Conservation (phyloP, 2,329 filamentous ascomycete species). For the Talaromyces atroroseus region DNA sequence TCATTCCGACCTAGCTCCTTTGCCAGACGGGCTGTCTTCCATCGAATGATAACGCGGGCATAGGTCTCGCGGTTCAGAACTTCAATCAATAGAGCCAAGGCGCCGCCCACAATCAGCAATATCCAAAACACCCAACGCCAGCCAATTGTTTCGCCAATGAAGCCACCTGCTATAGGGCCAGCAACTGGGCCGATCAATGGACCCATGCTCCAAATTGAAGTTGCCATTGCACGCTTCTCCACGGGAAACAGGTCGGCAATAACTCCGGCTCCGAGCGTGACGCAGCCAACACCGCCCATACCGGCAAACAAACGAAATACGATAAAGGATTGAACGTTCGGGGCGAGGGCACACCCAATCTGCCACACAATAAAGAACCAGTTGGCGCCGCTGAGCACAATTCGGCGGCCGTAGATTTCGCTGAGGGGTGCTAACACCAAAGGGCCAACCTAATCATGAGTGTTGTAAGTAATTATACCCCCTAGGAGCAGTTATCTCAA, state of each 20-base stretch:
- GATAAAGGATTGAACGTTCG: slow-evolving; percentile 50
- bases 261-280: slow-evolving; percentile 40
- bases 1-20: slow-evolving; percentile 32
- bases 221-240: slow-evolving; percentile 23
- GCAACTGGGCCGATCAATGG: slow-evolving; percentile 35
- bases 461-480: background rate
- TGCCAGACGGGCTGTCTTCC: slow-evolving; percentile 53
- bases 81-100: slow-evolving; percentile 34
- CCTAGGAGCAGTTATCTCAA: slow-evolving; percentile 32
- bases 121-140: slow-evolving; percentile 54
- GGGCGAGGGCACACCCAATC: slow-evolving; percentile 59
- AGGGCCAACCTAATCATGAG: slow-evolving; percentile 43
- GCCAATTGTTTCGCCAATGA: slow-evolving; percentile 42
- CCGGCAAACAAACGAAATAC: slow-evolving; percentile 60
- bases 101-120: slow-evolving; percentile 35
- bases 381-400: slow-evolving; percentile 53
- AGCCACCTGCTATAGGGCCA: slow-evolving; percentile 49
- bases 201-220: slow-evolving; percentile 23
- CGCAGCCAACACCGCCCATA: slow-evolving; percentile 55
- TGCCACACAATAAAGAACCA: slow-evolving; percentile 58
- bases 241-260: slow-evolving; percentile 23
- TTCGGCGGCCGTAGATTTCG: slow-evolving; percentile 58
- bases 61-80: slow-evolving; percentile 52
- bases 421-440: slow-evolving; percentile 54
- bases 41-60: slow-evolving; percentile 54